phyloP scores from a whole-genome alignment of 2,329 filamentous ascomycete species.

The Xylaria sp. region DNA sequence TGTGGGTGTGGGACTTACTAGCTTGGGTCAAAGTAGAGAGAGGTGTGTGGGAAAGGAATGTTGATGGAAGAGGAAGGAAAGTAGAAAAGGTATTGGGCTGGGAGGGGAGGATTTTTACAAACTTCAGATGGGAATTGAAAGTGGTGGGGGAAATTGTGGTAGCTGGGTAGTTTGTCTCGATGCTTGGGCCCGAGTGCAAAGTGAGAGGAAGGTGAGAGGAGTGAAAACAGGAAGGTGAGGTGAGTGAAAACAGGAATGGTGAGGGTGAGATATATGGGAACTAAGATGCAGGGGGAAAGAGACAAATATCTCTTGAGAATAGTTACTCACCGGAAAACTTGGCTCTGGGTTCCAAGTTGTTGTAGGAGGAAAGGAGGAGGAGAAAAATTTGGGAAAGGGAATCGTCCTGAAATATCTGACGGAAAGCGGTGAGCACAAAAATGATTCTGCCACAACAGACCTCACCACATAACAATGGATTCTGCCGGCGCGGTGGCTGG shows the following conservation, averaged over 20 bases:
- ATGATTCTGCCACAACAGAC: background rate
- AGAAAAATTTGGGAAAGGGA: background rate
- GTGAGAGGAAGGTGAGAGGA: background rate
- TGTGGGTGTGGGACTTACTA: background rate
- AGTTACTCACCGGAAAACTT: background rate
- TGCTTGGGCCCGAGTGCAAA: background rate
- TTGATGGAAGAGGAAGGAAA: background rate
- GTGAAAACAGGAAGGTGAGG: background rate
- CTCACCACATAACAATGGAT: background rate
- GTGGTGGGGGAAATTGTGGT: background rate
- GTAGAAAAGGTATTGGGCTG: background rate
- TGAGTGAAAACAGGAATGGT: background rate
- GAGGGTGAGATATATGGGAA: background rate
- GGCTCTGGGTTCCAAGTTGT: background rate
- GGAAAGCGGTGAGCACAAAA: background rate
- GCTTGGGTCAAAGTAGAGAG: background rate
- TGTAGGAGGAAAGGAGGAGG: slow-evolving; percentile 3
- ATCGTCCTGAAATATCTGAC: background rate
- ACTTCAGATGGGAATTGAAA: background rate
- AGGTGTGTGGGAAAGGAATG: background rate
- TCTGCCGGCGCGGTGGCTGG: background rate
- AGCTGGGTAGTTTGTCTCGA: background rate
- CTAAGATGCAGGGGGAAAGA: background rate
- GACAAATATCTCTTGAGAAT: background rate
- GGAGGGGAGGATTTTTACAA: background rate